These are phyloP conservation scores for Peronospora destructor DNA, from an alignment of 352 stramenopile genomes.

Conservation along the genomic window DNA sequence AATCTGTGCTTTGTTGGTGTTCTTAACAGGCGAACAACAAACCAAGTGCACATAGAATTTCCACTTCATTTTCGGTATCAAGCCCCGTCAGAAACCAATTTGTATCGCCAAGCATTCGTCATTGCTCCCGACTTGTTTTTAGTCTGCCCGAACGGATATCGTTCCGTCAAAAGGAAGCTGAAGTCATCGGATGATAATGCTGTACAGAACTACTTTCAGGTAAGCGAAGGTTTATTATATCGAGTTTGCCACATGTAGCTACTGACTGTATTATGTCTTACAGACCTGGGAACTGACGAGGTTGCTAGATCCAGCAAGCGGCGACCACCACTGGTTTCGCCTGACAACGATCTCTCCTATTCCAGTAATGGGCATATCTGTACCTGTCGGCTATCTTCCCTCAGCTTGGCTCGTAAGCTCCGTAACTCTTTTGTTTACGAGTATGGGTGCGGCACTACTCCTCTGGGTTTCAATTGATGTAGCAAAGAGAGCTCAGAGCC, in stretches of 20 bases:
- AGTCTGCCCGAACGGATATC: slow-evolving; percentile 16
- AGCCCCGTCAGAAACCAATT: slow-evolving; percentile 32
- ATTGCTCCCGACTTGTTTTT: slow-evolving; percentile 44
- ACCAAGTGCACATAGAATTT: slow-evolving; percentile 29
- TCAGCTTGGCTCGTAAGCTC: slow-evolving; percentile 37
- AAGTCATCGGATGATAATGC: slow-evolving; percentile 7
- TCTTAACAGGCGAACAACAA: slow-evolving; percentile 13
- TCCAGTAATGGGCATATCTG: slow-evolving; percentile 19
- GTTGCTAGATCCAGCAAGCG: neutral
- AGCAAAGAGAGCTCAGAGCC: slow-evolving; percentile 7
- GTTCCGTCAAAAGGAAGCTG: neutral
- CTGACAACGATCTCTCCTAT: slow-evolving; percentile 21
- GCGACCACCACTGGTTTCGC: slow-evolving; percentile 20
- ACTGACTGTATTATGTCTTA: slow-evolving; percentile 7
- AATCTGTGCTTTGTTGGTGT: neutral
- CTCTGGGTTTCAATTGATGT: slow-evolving; percentile 25
- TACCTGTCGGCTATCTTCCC: slow-evolving; percentile 42
- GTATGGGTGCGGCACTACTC: slow-evolving; percentile 31
- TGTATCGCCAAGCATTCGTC: slow-evolving; percentile 36
- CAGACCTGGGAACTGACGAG: slow-evolving; percentile 17
- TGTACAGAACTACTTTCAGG: slow-evolving; percentile 16
- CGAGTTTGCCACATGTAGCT: neutral
- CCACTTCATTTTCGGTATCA: slow-evolving; percentile 64
- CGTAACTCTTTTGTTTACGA: slow-evolving; percentile 38
- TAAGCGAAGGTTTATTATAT: slow-evolving; percentile 3